Conservation (phyloP, 768 basidiomycete species). For the Imleria badia region DNA sequence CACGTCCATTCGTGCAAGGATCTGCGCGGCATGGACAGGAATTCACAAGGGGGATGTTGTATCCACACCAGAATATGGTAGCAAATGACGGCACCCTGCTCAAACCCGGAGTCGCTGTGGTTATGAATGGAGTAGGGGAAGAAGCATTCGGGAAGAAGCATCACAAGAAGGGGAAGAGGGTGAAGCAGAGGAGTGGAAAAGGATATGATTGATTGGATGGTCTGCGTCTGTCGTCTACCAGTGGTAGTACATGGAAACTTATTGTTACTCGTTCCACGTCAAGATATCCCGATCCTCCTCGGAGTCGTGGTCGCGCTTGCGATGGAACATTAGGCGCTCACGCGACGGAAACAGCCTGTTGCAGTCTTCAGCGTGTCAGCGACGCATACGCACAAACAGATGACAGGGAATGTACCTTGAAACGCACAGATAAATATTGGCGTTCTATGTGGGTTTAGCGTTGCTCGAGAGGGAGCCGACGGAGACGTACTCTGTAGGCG, state of each 20-base stretch:
- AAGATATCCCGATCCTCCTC: slow-evolving; percentile 57
- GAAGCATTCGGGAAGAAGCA: slow-evolving; percentile 65
- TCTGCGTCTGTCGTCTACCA: not conserved
- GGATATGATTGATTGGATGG: slow-evolving; percentile 69
- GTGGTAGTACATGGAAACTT: not conserved
- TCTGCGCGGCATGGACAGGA: slow-evolving; percentile 53
- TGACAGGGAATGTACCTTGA: slow-evolving; percentile 39
- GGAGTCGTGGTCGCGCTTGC: slow-evolving; percentile 68
- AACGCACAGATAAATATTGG: slow-evolving; percentile 80
- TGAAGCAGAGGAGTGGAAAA: slow-evolving; percentile 89
- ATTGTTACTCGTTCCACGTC: slow-evolving; percentile 66
- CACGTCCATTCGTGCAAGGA: slow-evolving; percentile 66
- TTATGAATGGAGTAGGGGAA: slow-evolving; percentile 38
- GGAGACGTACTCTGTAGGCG: slow-evolving; percentile 57
- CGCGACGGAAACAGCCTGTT: slow-evolving; percentile 69
- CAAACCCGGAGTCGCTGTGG: slow-evolving; percentile 38
- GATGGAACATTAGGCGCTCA: slow-evolving; percentile 67
- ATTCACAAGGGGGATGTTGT: slow-evolving; percentile 63
- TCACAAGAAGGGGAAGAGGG: slow-evolving; percentile 77
- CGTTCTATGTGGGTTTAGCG: slow-evolving; percentile 46
- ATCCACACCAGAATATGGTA: slow-evolving; percentile 83
- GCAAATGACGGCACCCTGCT: slow-evolving; percentile 77
- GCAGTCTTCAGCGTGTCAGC: slow-evolving; percentile 47
- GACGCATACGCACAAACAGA: not conserved
- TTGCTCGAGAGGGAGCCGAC: not conserved